Percentiles rank a stretch among this genome's conserved stretches.
Conservation (phyloP, 805 yeast genomes). For the Cyberlindnera veronae region DNA sequence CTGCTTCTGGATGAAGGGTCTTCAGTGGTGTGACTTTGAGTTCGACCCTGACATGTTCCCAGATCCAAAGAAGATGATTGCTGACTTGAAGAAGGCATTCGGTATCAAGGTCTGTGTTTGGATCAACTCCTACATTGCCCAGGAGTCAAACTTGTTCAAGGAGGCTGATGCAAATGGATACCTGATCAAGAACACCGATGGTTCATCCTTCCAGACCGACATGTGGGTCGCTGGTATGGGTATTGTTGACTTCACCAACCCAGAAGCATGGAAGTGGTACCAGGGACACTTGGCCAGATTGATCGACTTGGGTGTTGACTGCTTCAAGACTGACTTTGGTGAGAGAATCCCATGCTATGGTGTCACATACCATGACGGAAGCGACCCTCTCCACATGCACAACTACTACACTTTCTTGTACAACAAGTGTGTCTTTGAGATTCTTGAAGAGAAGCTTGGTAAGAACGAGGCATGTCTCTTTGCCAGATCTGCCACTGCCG, state of each 20-base stretch:
- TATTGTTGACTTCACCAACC: conserved; percentile 23
- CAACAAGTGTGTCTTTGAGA: conserved; percentile 23
- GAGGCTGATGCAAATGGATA: conserved; percentile 21
- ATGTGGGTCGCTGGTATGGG: conserved; percentile 27
- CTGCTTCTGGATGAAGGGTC: conserved; percentile 25
- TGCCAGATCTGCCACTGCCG: conserved; percentile 26
- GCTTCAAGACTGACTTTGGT: conserved; percentile 25
- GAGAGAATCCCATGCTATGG: conserved; percentile 23
- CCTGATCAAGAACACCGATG: conserved; percentile 20
- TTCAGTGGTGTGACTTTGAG: conserved; percentile 26
- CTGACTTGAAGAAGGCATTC: conserved; percentile 34
- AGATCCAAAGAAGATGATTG: conserved; percentile 23
- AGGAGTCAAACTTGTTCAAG: conserved; percentile 18
- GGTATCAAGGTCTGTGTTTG: conserved; percentile 33
- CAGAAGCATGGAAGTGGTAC: conserved; percentile 23
- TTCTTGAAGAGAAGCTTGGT: conserved; percentile 21
- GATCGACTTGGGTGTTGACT: conserved; percentile 23
- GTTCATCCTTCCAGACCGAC: conserved; percentile 21
- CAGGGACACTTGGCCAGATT: conserved; percentile 14
- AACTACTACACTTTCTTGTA: conserved; percentile 22
- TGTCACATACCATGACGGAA: conserved; percentile 16
- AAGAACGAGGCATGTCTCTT: conserved; percentile 21
- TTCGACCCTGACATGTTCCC: conserved; percentile 24
- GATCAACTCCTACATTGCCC: conserved; percentile 24
- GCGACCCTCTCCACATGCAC: conserved; percentile 18